Conservation (phyloP, 306 rosid species). For the Cotoneaster glaucophyllus region DNA sequence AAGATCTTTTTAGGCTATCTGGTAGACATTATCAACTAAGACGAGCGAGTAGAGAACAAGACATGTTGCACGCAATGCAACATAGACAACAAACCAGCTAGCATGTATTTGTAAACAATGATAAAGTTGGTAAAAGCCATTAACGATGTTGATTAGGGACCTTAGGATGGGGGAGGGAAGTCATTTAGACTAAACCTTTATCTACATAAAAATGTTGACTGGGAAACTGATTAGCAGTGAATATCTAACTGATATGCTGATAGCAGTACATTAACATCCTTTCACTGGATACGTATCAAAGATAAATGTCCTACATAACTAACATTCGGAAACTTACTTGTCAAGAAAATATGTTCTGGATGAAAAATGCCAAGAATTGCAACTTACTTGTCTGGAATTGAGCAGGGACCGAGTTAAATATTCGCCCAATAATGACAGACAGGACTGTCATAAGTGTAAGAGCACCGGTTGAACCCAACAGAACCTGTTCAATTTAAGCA, state of each 20-base stretch:
- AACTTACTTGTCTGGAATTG: constrained; percentile 96
- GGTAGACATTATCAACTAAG: neutral
- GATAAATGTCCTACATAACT: neutral
- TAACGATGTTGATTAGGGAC: neutral
- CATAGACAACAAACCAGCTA: neutral
- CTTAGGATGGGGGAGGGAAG: neutral
- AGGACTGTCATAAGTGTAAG: constrained; percentile 81
- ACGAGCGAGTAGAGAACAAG: neutral
- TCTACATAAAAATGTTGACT: neutral
- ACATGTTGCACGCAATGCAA: neutral
- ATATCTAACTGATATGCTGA: neutral
- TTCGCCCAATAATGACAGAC: constrained; percentile 78
- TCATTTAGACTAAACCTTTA: neutral
- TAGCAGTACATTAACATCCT: neutral
- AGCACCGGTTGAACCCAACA: constrained; percentile 87
- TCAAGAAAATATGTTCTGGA: constrained; percentile 6
- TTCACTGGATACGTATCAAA: neutral
- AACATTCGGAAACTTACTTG: too few relatives aligned
- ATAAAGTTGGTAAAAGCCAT: neutral
- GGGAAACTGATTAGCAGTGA: neutral
- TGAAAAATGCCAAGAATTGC: constrained; percentile 12
- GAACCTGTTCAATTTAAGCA: constrained; percentile 54
- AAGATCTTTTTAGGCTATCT: neutral
- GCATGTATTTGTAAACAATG: neutral
- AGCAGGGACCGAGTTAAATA: constrained; percentile 94